Base-by-base conservation (phyloP, 768 basidiomycete species). In the Trametes coccinea region DNA sequence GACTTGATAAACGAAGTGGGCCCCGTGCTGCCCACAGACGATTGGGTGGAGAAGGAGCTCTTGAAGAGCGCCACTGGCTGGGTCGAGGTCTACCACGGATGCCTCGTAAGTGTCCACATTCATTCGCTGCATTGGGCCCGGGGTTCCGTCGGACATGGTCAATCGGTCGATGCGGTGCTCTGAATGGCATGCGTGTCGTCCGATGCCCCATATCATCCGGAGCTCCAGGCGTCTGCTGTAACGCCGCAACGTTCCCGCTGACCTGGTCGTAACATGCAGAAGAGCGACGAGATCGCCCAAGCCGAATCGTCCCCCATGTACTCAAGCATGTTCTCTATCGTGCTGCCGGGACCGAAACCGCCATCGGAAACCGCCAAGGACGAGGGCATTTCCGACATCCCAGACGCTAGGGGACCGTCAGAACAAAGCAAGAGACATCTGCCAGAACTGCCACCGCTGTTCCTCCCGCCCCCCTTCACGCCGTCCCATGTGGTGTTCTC, bases 391-490 rank as follows among this genome's bases (percentile, higher is more conserved):
- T 53, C 55, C 37, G 27, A 50, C 16, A 41, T 51, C 11, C 65
- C n/a, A 41, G 46, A 45, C 34, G 17, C 46, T 48, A 67, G 60
- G 62, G 66, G 17, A 69, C 74, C 47, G 80, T 64, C 62, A 13
- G 58, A 64, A 40, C 58, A 64, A 13, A 58, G 54, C 31, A 80
- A 61, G 59, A 54, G 40, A 27, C 53, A 63, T 70, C 76, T 92
- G 46, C 80, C 84, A 41, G 73, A 79, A 59, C 66, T 89, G 63
- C 80, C 80, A 41, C 80, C 87, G 5, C 74, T 92, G 41, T 88
- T 91, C 70, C 84, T 85, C 30, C 90, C 90, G 16, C 84, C 87
- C 22, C 90, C 91, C 16, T 92, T 89, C 73, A 83, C 87, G 0
- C 87, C 91, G 6, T 84, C 87, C 16, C 88, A 93, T 66, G 84